Base-by-base conservation (phyloP, 177 flowering plant genomes). In the Tripterygium wilfordii region DNA sequence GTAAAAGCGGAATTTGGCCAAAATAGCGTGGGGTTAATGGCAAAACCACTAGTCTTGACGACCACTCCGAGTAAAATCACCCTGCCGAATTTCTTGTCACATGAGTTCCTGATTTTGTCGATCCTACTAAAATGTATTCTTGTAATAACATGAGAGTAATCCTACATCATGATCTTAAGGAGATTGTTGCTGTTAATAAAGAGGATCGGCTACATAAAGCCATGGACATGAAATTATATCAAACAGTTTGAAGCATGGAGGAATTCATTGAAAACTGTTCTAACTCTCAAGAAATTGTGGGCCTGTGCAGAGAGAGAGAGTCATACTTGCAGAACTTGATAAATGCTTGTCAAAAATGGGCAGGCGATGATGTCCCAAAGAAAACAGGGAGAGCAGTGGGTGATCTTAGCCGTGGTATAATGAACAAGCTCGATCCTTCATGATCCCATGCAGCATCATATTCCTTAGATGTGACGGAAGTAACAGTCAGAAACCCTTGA, bases 361-460 rank as follows among this genome's bases (percentile, higher is more conserved):
- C 13, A 75, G 95, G 90, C 13, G 80, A 77, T 30, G 81, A 82
- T 30, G 39, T 85, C 26, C 52, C 83, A 9, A 77, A 78, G 74
- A 80, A 80, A 56, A 57, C 65, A 3, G 60, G 58, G 58, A 68
- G 53, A 53, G 85, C 81, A 1, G 76, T 81, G 14, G 88, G 78
- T 41, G 88, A 78, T 54, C 79, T 83, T 31, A 83, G 88, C 59
- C 64, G 81, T 22, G 83, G 91, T 5, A 78, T 80, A 3, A 81
- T 81, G 30, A 83, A 83, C 67, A 83, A 77, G 72, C 77, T n/a
- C n/a, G n/a, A n/a, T 83, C 23, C 79, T 83, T 17, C 83, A 81
- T 48, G 91, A 85, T 36, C 91, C 91, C 2, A 83, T 83, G 87
- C 88, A 83, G 62, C 91, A 81, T n/a, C n/a, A n/a, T n/a, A n/a